Conservation (phyloP, 768 basidiomycete genomes). For the Obba rivulosa region DNA sequence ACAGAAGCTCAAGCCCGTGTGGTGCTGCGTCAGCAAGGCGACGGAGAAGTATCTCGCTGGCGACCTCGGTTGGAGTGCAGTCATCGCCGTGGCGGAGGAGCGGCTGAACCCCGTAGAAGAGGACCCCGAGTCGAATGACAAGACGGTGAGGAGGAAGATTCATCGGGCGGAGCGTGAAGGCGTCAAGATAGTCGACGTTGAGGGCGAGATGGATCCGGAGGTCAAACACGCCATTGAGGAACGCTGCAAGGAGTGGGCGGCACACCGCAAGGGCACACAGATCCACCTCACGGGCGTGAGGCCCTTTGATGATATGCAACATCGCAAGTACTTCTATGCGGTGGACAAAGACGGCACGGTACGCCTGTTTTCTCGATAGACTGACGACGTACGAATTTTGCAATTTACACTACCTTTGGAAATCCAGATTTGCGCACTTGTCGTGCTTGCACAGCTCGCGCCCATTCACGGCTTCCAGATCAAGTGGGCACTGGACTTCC, state of each 20-base stretch:
- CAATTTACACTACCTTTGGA: too few relatives aligned
- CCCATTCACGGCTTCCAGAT: constrained; percentile 37
- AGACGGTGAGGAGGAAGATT: constrained; percentile 59
- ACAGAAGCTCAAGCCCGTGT: constrained; percentile 48
- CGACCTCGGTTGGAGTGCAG: constrained; percentile 50
- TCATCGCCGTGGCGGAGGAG: constrained; percentile 63
- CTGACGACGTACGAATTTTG: background rate
- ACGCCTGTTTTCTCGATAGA: constrained; percentile 4
- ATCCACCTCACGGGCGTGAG: constrained; percentile 39
- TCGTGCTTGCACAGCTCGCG: constrained; percentile 37
- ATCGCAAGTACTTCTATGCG: constrained; percentile 38
- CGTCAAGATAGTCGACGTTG: constrained; percentile 44
- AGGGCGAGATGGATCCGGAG: constrained; percentile 36
- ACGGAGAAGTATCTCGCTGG: constrained; percentile 46
- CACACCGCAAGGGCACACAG: constrained; percentile 48
- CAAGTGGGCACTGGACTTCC: constrained; percentile 42
- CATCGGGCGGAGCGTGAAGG: constrained; percentile 50
- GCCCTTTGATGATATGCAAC: constrained; percentile 34
- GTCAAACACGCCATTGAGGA: constrained; percentile 43
- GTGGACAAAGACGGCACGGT: constrained; percentile 32
- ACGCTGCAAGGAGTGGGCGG: constrained; percentile 54
- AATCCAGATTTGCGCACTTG: constrained; percentile 28
- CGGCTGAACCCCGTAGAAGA: constrained; percentile 40
- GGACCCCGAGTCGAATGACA: constrained; percentile 44
- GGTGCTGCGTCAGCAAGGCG: constrained; percentile 51